Conservation (phyloP, 1,139 yeast genomes). For the Hyphopichia fennica region DNA sequence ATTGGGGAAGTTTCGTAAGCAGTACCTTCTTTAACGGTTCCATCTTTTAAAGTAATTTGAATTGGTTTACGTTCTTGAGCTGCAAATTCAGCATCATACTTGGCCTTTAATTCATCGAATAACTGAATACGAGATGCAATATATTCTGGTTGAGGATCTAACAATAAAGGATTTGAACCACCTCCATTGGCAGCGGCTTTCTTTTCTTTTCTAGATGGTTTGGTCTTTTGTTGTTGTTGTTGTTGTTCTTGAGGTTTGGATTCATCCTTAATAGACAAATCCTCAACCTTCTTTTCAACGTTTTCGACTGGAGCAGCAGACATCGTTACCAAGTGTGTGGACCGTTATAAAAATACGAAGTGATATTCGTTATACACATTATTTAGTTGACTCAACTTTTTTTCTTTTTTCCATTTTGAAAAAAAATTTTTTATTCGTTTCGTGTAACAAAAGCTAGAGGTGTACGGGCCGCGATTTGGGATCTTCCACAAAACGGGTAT, state of each 20-base stretch:
- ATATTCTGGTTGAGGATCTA: constrained; percentile 80
- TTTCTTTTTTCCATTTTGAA: neutral
- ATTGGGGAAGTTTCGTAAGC: constrained; percentile 91
- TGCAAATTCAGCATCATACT: constrained; percentile 73
- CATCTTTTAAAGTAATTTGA: constrained; percentile 83
- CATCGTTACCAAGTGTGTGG: neutral
- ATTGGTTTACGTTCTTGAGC: constrained; percentile 59
- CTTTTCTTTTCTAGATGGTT: constrained; percentile 15
- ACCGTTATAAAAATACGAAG: neutral
- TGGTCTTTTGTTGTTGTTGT: constrained; percentile 3
- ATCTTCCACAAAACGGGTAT: no score
- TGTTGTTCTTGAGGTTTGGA: constrained; percentile 8
- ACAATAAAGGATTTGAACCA: constrained; percentile 41
- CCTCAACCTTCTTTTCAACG: constrained; percentile 54
- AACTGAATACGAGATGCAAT: constrained; percentile 75
- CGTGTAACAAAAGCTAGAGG: neutral
- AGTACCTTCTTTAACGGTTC: constrained; percentile 72
- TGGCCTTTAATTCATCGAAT: constrained; percentile 78
- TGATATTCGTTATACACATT: no score
- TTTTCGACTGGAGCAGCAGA: constrained; percentile 16
- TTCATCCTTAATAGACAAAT: constrained; percentile 43
- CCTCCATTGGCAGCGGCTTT: constrained; percentile 26
- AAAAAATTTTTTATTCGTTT: neutral
- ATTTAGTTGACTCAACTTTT: neutral
- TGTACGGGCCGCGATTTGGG: neutral